Base-by-base conservation (phyloP, 352 stramenopile species). In the Paralagenidium karlingii region DNA sequence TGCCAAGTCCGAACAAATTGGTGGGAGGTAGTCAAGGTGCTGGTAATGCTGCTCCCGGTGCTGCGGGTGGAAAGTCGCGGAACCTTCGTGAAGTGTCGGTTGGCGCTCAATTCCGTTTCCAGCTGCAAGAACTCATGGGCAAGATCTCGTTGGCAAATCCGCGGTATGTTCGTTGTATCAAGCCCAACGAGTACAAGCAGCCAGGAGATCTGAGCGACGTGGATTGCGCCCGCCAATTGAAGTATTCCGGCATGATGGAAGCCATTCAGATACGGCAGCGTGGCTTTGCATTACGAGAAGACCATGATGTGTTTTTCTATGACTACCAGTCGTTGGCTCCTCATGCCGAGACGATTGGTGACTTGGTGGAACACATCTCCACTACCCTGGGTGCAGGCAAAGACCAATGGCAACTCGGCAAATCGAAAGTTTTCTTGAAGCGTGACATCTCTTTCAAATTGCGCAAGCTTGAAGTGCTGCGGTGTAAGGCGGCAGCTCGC, bases 241-340 rank as follows among this genome's bases (percentile, higher is more conserved):
- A 92, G 53, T 94, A 94, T 44, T 93, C 82, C 13, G 82, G 82
- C 26, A 94, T 94, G 80, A 92, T 94, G 78, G 80, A 94, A 41
- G 78, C 80, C 9, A 92, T 94, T 37, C 78, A 94, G 49, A 94
- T 94, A 33, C 80, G 80, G 34, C 80, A 92, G 51, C 75, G 74
- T 27, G 80, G 80, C 12, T 94, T 94, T 53, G 80, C 77, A 24
- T 45, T 94, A 15, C 75, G 80, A 10, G 80, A 94, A 40, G 80
- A 94, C 28, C 80, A 94, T 49, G 80, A 94, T 38, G 78, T 90
- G 20, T 94, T 94, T 47, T 94, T 94, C 46, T 92, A 94, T 43
- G 78, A 94, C 47, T 92, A 89, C 34, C 75, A 91, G 38, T 71
- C 69, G n/a, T 50, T 94, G 13, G 73, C 74, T 2, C 80, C 80